Evolutionary conservation across 768 basidiomycete species (phyloP), one percentile per base, ranked within the genome.

Genomic region (Udeniomyces megalosporus): DNA sequence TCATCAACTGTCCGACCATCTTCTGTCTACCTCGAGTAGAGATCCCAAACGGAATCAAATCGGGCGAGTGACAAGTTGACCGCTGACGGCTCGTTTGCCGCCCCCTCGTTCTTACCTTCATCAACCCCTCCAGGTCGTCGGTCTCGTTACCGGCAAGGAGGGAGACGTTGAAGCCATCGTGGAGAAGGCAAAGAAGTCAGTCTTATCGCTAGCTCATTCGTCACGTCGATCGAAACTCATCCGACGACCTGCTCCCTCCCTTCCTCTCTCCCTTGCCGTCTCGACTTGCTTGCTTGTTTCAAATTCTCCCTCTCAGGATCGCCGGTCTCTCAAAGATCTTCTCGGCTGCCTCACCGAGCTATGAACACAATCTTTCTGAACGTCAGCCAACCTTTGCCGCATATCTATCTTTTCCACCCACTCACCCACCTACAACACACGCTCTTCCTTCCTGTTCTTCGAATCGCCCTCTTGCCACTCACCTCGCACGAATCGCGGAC

Each of bases 141-240:
- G 70, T 46, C 69, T 74, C 34, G 67, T 74, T 1, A 67, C 70
- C 20, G 72, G 72, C 22, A 66, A 67, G 6, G 70, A 71, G 54
- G 60, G 60, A 11, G 80, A 86, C 69, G 80, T 91, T 20, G 77
- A 80, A 42, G 70, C 71, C 35, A 80, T 85, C 1, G 75, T 90
- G 7, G 83, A 83, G 67, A 80, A 82, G 67, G 89, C 81, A 20
- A 89, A 86, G 79, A 90, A 81, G 92, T 87, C 74, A 64, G 76
- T 69, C 35, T 34, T 14, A 15, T 11, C 45, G 5, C n/a, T n/a
- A n/a, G n/a, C n/a, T n/a, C n/a, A n/a, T n/a, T n/a, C n/a, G n/a
- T n/a, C n/a, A n/a, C n/a, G n/a, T n/a, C n/a, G n/a, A n/a, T n/a
- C n/a, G n/a, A n/a, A n/a, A n/a, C n/a, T n/a, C n/a, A n/a, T n/a